Evolutionary conservation across 2,329 filamentous ascomycete species (phyloP).

Genomic region (Ceratocystis huliohia): DNA sequence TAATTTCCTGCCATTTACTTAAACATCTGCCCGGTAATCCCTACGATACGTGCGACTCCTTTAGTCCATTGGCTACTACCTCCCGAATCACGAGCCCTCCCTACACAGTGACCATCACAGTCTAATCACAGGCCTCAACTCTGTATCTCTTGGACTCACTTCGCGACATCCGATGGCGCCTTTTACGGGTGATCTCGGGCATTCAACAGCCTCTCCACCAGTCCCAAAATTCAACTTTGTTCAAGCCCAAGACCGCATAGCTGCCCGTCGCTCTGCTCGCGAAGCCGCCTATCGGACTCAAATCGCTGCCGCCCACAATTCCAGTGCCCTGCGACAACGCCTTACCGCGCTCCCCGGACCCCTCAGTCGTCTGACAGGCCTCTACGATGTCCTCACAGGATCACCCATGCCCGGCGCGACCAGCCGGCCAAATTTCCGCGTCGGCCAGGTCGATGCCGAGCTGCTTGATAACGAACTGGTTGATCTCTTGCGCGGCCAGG

Average conservation of each 20-base stretch:
- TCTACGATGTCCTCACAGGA: conserved; percentile 40
- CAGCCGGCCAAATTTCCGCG: conserved; percentile 68
- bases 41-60: not conserved
- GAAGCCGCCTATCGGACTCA: conserved; percentile 35
- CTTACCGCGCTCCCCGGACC: conserved; percentile 33
- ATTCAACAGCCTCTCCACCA: not conserved
- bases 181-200: not conserved
- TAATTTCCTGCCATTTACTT: not conserved
- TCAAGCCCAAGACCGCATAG: conserved; percentile 76
- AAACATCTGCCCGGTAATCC: not conserved
- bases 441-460: conserved; percentile 92
- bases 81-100: not conserved
- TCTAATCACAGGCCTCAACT: not conserved
- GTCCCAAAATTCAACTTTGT: conserved; percentile 49
- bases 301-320: conserved; percentile 43
- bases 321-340: conserved; percentile 29
- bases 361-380: conserved; percentile 39
- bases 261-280: conserved; percentile 64
- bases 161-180: not conserved
- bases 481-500: conserved; percentile 71
- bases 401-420: conserved; percentile 49
- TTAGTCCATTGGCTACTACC: not conserved
- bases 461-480: conserved; percentile 87
- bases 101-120: not conserved
- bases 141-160: not conserved